Conservation (phyloP, 129 eudicot species). For the Cynara cardunculus region DNA sequence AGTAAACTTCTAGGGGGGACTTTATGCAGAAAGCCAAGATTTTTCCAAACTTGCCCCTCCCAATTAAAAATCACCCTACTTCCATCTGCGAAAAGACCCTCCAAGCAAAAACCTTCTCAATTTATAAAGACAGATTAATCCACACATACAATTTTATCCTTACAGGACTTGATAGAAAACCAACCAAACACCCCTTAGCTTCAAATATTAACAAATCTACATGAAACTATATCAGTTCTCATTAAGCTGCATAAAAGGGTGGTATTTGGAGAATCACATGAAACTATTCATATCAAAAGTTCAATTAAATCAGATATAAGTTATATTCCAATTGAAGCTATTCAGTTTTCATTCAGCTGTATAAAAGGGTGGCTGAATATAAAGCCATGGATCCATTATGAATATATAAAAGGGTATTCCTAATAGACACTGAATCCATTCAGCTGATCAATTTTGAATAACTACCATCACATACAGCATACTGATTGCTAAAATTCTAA, state of each 20-base stretch:
- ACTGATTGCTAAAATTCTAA: background rate
- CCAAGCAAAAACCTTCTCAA: too few relatives aligned
- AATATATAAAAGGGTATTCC: background rate
- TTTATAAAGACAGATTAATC: too few relatives aligned
- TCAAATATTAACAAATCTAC: background rate
- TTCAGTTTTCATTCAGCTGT: background rate
- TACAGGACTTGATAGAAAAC: too few relatives aligned
- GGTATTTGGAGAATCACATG: background rate
- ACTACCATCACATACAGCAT: background rate
- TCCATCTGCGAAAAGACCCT: too few relatives aligned
- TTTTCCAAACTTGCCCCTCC: too few relatives aligned
- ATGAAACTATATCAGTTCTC: background rate
- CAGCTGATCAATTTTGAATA: background rate
- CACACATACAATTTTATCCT: too few relatives aligned
- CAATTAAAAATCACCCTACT: too few relatives aligned
- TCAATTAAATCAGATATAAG: background rate
- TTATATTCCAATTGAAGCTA: background rate
- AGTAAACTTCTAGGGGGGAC: too few relatives aligned
- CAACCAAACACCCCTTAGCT: background rate
- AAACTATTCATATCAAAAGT: background rate
- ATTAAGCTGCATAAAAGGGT: background rate
- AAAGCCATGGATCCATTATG: background rate
- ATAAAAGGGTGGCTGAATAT: background rate
- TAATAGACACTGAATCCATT: background rate
- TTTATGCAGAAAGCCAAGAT: too few relatives aligned